Evolutionary conservation across 805 yeast species (phyloP), one percentile per base, ranked within the genome.

Genomic region (Tetrapisispora iriomotensis): DNA sequence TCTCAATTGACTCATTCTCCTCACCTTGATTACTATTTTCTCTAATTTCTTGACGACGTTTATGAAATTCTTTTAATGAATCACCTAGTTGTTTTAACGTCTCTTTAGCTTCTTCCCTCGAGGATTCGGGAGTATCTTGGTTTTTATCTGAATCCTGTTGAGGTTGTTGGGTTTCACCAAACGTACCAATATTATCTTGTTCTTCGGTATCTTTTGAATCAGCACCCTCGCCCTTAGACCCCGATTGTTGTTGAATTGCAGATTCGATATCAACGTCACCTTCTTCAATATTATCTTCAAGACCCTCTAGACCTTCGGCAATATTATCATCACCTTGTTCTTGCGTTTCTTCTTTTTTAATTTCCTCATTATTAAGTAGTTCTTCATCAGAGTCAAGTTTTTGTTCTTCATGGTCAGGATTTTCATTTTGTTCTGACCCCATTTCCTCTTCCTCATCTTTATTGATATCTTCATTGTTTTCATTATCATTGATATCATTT

Each of bases 41-140:
- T 47, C 79, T 70, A 44, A 92, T 90, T 50, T 87, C 96, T 58
- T 84, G 86, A 46, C 82, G 78, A 50, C 95, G 81, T 56, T 85
- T 82, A 56, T 90, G 94, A 64, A 82, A 90, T 54, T 88, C 95
- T 50, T 90, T 84, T 64, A 88, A 58, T 1, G 95, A 75, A 60
- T 88, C 96, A 38, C 98, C 97, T 12, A 92, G 70, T 56, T 87
- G 87, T 57, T 83, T 83, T 61, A 90, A 67, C 0, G 94, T 77
- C 50, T 86, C 87, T 41, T 73, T 71, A 29, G 84, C 86, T 50
- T 72, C 71, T 38, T 81, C 79, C 39, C 85, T 66, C 15, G 83
- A 75, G 15, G 69, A 65, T 42, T 74, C 79, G 29, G 66, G 63
- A 4, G 61, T 56, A 3, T 65, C 63, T 13, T 65, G 66, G 9